Percentiles rank a stretch among this genome's conserved stretches.
These are phyloP conservation scores for Massarina eburnea DNA, from an alignment of 2,329 filamentous ascomycete species.

Conservation along the genomic window DNA sequence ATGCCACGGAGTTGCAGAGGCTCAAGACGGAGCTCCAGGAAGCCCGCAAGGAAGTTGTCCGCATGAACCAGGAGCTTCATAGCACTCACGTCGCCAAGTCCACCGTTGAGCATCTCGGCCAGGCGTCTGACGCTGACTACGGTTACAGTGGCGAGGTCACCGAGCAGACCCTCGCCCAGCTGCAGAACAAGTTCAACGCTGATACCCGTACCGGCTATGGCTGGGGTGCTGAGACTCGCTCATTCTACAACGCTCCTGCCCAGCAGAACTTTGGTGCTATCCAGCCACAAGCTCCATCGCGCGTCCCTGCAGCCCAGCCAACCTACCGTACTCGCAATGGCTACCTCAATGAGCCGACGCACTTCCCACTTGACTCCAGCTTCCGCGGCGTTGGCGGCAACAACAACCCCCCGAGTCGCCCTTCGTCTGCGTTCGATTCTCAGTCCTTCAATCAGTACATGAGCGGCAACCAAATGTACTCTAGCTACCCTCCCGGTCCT, in stretches of 20 bases:
- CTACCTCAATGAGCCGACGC: constrained; percentile 41
- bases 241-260: constrained; percentile 18
- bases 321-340: constrained; percentile 32
- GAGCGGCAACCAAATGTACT: constrained; percentile 28
- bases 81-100: constrained; percentile 64
- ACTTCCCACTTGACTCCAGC: constrained; percentile 39
- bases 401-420: constrained; percentile 40
- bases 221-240: constrained; percentile 32
- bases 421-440: constrained; percentile 39
- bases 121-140: constrained; percentile 54
- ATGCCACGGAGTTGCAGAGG: constrained; percentile 63
- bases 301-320: constrained; percentile 21
- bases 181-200: constrained; percentile 56
- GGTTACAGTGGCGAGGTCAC: constrained; percentile 48
- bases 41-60: constrained; percentile 69
- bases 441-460: constrained; percentile 37
- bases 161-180: constrained; percentile 53
- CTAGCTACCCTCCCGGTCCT: constrained; percentile 32
- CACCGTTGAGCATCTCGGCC: constrained; percentile 60
- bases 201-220: constrained; percentile 44
- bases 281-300: constrained; percentile 17
- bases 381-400: constrained; percentile 32
- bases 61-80: constrained; percentile 70
- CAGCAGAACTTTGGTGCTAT: constrained; percentile 24
- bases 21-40: constrained; percentile 72